Evolutionary conservation across 495 filamentous ascomycete genomes (phyloP).

Genomic region (Podospora pseudopauciseta): DNA sequence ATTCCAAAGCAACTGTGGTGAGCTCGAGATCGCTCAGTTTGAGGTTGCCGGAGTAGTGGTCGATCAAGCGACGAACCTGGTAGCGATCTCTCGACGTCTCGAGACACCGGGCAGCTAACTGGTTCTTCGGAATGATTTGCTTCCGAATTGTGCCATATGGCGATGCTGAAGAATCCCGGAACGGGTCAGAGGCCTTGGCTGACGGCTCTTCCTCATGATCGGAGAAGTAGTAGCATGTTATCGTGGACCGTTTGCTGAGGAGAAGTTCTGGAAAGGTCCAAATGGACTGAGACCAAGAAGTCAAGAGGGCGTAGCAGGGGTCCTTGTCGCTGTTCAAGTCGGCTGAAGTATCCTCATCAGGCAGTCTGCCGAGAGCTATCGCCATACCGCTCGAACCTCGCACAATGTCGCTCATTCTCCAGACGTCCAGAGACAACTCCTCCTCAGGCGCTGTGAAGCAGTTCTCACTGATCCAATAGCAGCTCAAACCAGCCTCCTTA

Average conservation of each 20-base stretch:
- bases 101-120: slow-evolving; percentile 31
- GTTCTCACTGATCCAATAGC: slow-evolving; percentile 1
- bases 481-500: not conserved
- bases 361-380: not conserved
- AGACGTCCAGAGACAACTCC: not conserved
- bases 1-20: slow-evolving; percentile 22
- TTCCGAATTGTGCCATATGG: not conserved
- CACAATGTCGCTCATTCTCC: not conserved
- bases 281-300: slow-evolving; percentile 35
- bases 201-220: not conserved
- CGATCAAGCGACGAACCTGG: slow-evolving; percentile 3
- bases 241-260: slow-evolving; percentile 28
- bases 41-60: slow-evolving; percentile 17
- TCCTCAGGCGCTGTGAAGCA: not conserved
- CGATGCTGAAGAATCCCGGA: not conserved
- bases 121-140: slow-evolving; percentile 34
- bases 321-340: not conserved
- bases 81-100: slow-evolving; percentile 7
- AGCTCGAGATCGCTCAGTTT: slow-evolving; percentile 39
- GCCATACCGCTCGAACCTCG: not conserved
- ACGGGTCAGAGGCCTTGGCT: not conserved
- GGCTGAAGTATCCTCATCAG: not conserved
- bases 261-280: slow-evolving; percentile 48
- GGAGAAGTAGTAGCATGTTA: slow-evolving; percentile 28
- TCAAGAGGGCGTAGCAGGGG: not conserved